Percentiles rank a stretch among this genome's conserved stretches.
These are phyloP conservation scores for Syzygium syzygioides DNA, from an alignment of 441 rosid species.

Conservation along the genomic window DNA sequence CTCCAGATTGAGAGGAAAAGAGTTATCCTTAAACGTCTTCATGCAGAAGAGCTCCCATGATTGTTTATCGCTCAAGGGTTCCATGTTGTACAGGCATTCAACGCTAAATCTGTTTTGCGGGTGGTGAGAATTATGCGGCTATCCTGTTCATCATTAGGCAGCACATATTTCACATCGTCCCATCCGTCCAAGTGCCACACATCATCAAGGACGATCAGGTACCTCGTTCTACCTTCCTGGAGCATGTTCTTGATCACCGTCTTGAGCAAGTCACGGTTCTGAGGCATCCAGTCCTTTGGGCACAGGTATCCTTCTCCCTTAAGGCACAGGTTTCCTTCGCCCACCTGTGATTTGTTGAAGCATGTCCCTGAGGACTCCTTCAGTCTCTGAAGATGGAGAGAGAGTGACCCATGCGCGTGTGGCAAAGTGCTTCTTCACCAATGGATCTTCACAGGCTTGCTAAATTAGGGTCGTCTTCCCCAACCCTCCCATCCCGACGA, in stretches of 20 bases:
- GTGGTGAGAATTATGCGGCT: slow-evolving; percentile 12
- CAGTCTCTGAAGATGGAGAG: slow-evolving; percentile 17
- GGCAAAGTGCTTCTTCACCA: slow-evolving; percentile 21
- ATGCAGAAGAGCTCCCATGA: slow-evolving; percentile 13
- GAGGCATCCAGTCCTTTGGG: slow-evolving; percentile 17
- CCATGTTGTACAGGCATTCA: background rate
- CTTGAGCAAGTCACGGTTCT: slow-evolving; percentile 14
- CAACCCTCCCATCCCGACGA: slow-evolving; percentile 32
- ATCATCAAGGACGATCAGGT: slow-evolving; percentile 33
- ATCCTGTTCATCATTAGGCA: background rate
- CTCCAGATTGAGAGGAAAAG: slow-evolving; percentile 20
- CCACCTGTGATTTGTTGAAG: slow-evolving; percentile 19
- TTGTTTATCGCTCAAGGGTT: slow-evolving; percentile 13
- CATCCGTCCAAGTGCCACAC: slow-evolving; percentile 23
- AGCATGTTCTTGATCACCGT: slow-evolving; percentile 15
- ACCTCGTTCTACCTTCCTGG: slow-evolving; percentile 10
- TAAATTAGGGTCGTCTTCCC: slow-evolving; percentile 28
- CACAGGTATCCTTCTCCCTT: slow-evolving; percentile 4
- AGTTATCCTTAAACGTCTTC: slow-evolving; percentile 5
- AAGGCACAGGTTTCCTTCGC: slow-evolving; percentile 1
- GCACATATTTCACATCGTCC: slow-evolving; percentile 24
- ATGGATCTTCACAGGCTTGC: slow-evolving; percentile 18
- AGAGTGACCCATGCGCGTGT: slow-evolving; percentile 17
- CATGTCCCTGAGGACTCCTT: slow-evolving; percentile 22
- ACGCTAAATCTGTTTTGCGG: slow-evolving; percentile 1